phyloP scores from a whole-genome alignment of 768 basidiomycete genomes.

The Phanerochaete carnosa region DNA sequence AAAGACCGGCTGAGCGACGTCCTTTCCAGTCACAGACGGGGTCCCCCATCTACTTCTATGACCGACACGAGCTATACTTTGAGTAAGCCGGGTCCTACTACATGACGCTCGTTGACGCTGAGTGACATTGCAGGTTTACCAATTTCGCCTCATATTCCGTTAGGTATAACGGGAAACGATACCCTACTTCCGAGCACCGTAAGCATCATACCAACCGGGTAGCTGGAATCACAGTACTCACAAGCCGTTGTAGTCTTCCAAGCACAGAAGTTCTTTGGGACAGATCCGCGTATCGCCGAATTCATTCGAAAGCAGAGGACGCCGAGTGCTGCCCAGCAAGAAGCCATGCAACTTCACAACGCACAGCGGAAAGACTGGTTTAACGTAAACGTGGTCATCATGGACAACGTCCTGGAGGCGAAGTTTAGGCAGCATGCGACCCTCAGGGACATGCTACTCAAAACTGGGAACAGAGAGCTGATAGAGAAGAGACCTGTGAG shows the following conservation, averaged over 20 bases:
- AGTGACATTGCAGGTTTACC: neutral
- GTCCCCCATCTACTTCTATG: too few relatives aligned
- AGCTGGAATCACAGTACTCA: neutral
- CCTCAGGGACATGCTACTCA: constrained; percentile 55
- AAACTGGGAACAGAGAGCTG: constrained; percentile 63
- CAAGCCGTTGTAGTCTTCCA: neutral
- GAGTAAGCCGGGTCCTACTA: too few relatives aligned
- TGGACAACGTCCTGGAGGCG: constrained; percentile 43
- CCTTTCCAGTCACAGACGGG: too few relatives aligned
- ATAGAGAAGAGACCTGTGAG: constrained; percentile 50
- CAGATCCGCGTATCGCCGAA: constrained; percentile 61
- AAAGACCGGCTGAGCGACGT: too few relatives aligned
- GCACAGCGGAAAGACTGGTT: constrained; percentile 67
- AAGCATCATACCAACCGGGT: neutral
- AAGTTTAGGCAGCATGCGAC: constrained; percentile 72
- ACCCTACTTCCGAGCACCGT: neutral
- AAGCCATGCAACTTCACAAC: constrained; percentile 61
- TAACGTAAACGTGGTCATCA: constrained; percentile 64
- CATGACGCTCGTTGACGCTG: neutral
- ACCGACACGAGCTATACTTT: too few relatives aligned
- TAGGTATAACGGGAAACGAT: neutral
- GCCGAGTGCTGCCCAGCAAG: constrained; percentile 63
- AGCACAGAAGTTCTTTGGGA: constrained; percentile 48
- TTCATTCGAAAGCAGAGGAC: constrained; percentile 62
- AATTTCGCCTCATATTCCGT: neutral